Base-by-base conservation (phyloP, 345 rosid genomes). In the Salix exigua region DNA sequence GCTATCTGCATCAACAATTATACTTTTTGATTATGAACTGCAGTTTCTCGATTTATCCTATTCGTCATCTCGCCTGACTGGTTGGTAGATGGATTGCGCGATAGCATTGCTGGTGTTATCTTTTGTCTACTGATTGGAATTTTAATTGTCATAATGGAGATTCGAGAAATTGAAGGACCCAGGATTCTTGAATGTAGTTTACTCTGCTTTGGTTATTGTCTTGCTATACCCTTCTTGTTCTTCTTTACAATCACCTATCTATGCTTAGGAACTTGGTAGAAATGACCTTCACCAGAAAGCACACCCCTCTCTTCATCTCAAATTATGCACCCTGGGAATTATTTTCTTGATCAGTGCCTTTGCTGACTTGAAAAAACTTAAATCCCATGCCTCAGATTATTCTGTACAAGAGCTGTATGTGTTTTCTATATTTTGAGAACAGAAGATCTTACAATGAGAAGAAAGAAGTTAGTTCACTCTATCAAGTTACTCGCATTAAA, bases 11-110 rank as follows among this genome's bases (percentile, higher is more conserved):
- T 5, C 4, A 21, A 11, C 5, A 73, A 60, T 16, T 26, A 61
- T 6, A n/a, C 53, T 73, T 7, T 66, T 30, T 17, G 11, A 16
- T 73, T 7, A 73, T 1, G 4, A 5, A 17, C 37, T 37, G 21
- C 66, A 75, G 72, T 75, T 66, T 26, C 78, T 18, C 46, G 62
- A 35, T 89, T 84, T 71, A 55, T 84, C 70, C 77, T 87, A 14
- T 85, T 87, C 70, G 86, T 89, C 5, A 40, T 85, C 58, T 65
- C 83, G 62, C 91, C 86, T 3, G 71, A 78, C 19, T 77, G 87
- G 85, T 23, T 85, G 63, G 80, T 87, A 23, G 42, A 83, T 51
- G 84, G 78, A 71, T 62, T 89, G 72, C 87, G 91, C 0, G 77
- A 77, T 30, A 70, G 74, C 82, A 84, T 85, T 28, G 84, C 66